These are phyloP conservation scores for Chytriomyces confervae DNA, from an alignment of 192 early-diverging fungal genomes.

Conservation along the genomic window DNA sequence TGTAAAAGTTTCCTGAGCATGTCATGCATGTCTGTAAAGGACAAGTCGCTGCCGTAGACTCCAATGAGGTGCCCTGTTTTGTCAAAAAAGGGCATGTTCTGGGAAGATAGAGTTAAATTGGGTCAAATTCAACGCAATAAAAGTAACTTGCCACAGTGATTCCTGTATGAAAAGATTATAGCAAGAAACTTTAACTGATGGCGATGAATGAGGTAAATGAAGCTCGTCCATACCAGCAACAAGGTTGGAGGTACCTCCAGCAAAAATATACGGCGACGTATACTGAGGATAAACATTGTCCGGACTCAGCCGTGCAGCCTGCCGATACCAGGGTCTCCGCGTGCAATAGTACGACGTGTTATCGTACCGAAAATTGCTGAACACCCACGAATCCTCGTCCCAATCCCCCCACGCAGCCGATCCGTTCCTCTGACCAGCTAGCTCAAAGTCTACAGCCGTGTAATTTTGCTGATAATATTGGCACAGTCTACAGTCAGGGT, in stretches of 20 bases:
- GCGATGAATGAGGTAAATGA: too few species aligned
- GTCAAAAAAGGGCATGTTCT: slow-evolving; percentile 10
- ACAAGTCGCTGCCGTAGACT: not conserved
- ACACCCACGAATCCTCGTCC: not conserved
- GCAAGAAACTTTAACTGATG: not conserved
- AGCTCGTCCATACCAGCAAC: not conserved
- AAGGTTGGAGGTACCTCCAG: not conserved
- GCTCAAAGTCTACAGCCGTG: not conserved
- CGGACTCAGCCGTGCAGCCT: not conserved
- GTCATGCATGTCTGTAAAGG: not conserved
- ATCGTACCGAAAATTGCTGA: not conserved
- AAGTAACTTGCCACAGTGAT: slow-evolving; percentile 9
- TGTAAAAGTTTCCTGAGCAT: not conserved
- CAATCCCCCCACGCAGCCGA: not conserved
- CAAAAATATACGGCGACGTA: slow-evolving; percentile 1
- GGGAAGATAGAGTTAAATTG: not conserved
- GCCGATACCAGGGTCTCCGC: not conserved
- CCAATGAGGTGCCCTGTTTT: not conserved
- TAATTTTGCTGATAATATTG: not conserved
- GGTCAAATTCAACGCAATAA: not conserved
- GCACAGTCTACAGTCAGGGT: slow-evolving; percentile 1
- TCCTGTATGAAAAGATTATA: not conserved
- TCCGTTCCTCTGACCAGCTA: not conserved
- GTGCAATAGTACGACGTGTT: not conserved
- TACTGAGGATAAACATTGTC: not conserved